These are phyloP conservation scores for Hypoxylon sp. DNA, from an alignment of 2,329 filamentous ascomycete genomes.

Conservation along the genomic window DNA sequence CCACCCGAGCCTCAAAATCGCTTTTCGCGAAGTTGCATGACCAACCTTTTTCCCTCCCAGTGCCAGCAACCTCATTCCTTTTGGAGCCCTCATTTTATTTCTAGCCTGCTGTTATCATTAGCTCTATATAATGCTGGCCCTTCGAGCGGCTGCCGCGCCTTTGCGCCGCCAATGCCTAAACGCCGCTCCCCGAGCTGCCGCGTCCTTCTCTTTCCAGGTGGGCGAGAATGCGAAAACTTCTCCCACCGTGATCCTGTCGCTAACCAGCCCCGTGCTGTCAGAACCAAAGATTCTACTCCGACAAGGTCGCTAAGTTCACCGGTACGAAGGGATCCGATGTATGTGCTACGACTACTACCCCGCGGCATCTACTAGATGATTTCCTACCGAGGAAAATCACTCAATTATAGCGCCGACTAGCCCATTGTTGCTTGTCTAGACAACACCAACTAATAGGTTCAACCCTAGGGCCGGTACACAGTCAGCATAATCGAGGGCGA, in stretches of 20 bases:
- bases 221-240: constrained; percentile 38
- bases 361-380: constrained; percentile 30
- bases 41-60: constrained; percentile 25
- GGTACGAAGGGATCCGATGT: constrained; percentile 89
- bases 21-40: constrained; percentile 35
- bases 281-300: constrained; percentile 69
- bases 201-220: constrained; percentile 64
- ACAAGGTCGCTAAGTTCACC: constrained; percentile 86
- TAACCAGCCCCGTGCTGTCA: constrained; percentile 44
- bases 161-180: constrained; percentile 81
- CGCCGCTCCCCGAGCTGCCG: constrained; percentile 66
- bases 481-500: constrained; percentile 99
- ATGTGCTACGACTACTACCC: constrained; percentile 52
- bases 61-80: constrained; percentile 24
- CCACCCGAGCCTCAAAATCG: constrained; percentile 40
- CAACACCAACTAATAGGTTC: constrained; percentile 34
- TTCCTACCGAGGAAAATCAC: constrained; percentile 50
- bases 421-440: constrained; percentile 1
- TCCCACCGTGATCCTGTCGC: constrained; percentile 24
- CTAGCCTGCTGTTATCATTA: constrained; percentile 14
- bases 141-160: constrained; percentile 78
- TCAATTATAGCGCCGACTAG: constrained; percentile 43
- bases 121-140: constrained; percentile 76
- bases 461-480: constrained; percentile 83
- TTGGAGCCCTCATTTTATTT: constrained; percentile 11